Percentiles rank a stretch among this genome's conserved stretches.
Conservation (phyloP, 2,329 filamentous ascomycete genomes). For the Claviceps cyperi region DNA sequence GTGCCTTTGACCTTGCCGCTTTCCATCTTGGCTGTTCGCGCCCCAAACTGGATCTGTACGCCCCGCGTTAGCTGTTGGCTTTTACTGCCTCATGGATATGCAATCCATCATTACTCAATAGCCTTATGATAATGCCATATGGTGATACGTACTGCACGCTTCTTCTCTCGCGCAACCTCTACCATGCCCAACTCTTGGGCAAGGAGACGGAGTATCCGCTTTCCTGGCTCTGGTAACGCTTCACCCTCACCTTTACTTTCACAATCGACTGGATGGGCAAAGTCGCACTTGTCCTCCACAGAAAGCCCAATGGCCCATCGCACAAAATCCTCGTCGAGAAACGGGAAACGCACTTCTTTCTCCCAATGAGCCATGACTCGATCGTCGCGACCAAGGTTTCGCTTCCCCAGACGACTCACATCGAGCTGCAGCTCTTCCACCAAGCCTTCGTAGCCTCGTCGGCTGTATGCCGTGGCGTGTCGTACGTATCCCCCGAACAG, state of each 20-base stretch:
- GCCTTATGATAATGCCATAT: background rate
- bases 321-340: slow-evolving; percentile 76
- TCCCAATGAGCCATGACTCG: slow-evolving; percentile 81
- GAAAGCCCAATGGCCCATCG: slow-evolving; percentile 60
- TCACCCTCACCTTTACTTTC: background rate
- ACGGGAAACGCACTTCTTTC: slow-evolving; percentile 80
- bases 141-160: slow-evolving; percentile 24
- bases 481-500: slow-evolving; percentile 87
- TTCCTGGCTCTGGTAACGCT: slow-evolving; percentile 47
- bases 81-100: background rate
- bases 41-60: slow-evolving; percentile 62
- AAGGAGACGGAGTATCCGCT: slow-evolving; percentile 64
- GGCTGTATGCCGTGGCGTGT: slow-evolving; percentile 62
- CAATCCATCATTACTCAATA: no score
- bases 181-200: slow-evolving; percentile 61
- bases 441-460: slow-evolving; percentile 54
- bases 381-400: slow-evolving; percentile 93
- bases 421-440: slow-evolving; percentile 76
- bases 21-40: slow-evolving; percentile 73
- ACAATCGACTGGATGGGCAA: slow-evolving; percentile 34
- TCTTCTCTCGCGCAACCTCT: slow-evolving; percentile 70
- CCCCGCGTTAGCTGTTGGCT: background rate
- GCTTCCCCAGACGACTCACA: slow-evolving; percentile 69
- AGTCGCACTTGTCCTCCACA: slow-evolving; percentile 80
- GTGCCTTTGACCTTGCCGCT: slow-evolving; percentile 55